Evolutionary conservation across 2,329 filamentous ascomycete genomes (phyloP), one percentile per base, ranked within the genome.

Genomic region (Phyllosticta paracitricarpa): DNA sequence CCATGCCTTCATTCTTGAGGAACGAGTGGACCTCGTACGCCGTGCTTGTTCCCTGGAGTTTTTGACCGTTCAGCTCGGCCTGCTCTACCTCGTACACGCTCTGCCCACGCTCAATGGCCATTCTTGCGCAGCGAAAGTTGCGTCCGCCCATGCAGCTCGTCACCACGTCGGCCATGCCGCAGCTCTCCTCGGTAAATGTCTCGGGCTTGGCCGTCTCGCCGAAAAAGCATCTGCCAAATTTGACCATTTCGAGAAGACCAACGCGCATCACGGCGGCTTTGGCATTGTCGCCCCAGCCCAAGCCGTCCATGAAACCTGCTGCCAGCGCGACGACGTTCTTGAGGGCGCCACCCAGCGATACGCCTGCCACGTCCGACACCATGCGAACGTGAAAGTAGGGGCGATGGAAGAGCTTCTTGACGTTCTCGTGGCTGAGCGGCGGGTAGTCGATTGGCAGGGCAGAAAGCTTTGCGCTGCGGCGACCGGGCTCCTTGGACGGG

Each of bases 191-290:
- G n/a, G 93, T 97, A 73, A 99, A 97, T 0, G 94, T 99, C 62
- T 83, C 84, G 9, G 88, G 84, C 65, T 88, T 83, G 26, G 94
- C 87, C 0, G 89, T 89, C 69, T 92, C 83, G 19, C 85, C 84
- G 73, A 97, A 99, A 80, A 97, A 99, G 68, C 88, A 85, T 74
- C 92, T 91, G 66, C 93, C 93, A 68, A 99, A 99, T 72, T 89
- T 88, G 70, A 97, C 91, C 88, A 97, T 96, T 77, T 99, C 94
- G 68, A 97, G 82, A 54, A 99, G 84, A 7, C 94, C 94, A 22
- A 97, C 88, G 52, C 94, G 89, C 91, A 99, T 97, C 63, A 99
- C 87, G 54, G 94, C 94, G n/a, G 94, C 91, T 79, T 99, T 97
- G 66, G 93, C 93, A 68, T 97, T 99, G 79, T 97, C 92, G 70